Evolutionary conservation across 1,139 yeast species (phyloP).

Genomic region (Debaryomyces sp.): DNA sequence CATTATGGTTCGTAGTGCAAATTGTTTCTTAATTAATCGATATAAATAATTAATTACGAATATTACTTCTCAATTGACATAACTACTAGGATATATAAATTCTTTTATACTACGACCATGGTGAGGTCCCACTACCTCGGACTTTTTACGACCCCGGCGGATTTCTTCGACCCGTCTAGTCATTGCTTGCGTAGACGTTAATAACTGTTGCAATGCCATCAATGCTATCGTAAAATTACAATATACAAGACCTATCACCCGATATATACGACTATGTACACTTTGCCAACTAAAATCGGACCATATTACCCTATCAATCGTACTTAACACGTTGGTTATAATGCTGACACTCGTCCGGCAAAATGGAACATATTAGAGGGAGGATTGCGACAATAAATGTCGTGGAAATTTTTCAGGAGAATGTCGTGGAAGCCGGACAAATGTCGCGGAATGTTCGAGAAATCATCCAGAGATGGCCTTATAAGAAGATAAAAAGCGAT

Average conservation of each 20-base stretch:
- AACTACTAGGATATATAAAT: neutral
- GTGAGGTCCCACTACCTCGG: slow-evolving; percentile 9
- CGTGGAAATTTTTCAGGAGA: neutral
- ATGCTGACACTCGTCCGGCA: slow-evolving; percentile 3
- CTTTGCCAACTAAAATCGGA: neutral
- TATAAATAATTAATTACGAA: neutral
- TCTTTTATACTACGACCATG: slow-evolving; percentile 2
- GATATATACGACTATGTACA: neutral
- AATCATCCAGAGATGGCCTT: neutral
- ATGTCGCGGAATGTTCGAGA: slow-evolving; percentile 12
- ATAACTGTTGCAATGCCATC: neutral
- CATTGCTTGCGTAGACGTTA: neutral
- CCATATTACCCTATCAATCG: neutral
- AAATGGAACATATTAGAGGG: neutral
- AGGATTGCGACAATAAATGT: slow-evolving; percentile 4
- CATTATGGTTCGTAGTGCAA: slow-evolving; percentile 44
- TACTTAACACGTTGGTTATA: neutral
- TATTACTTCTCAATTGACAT: neutral
- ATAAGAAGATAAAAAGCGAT: neutral
- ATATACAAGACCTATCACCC: neutral
- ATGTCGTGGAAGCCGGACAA: neutral
- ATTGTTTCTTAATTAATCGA: slow-evolving; percentile 3
- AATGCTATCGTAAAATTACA: neutral
- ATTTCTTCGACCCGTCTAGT: slow-evolving; percentile 13
- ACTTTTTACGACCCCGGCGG: slow-evolving; percentile 15